phyloP scores from a whole-genome alignment of 345 rosid species.

The Melaleuca alternifolia region DNA sequence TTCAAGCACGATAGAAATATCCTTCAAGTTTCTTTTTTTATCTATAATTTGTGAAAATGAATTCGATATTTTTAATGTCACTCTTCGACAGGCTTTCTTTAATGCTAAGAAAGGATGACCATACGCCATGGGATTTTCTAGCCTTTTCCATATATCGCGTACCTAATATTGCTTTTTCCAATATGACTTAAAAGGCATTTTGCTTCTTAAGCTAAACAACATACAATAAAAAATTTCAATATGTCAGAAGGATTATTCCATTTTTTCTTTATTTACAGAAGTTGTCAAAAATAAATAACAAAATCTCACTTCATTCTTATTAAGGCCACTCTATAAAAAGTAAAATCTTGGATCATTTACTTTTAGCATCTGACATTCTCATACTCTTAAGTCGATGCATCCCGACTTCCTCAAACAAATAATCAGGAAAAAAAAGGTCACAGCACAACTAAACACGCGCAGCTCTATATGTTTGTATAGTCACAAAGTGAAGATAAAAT shows the following conservation, averaged over 20 bases:
- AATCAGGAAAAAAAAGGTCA: neutral
- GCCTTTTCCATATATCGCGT: neutral
- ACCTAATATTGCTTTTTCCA: neutral
- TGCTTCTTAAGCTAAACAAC: neutral
- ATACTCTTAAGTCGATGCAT: neutral
- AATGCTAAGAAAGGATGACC: neutral
- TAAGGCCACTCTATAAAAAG: neutral
- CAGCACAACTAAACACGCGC: neutral
- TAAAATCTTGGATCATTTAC: neutral
- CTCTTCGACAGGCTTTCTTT: neutral
- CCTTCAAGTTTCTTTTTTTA: neutral
- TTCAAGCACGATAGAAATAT: neutral
- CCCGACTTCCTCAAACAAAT: neutral
- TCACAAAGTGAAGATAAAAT: neutral
- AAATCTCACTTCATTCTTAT: neutral
- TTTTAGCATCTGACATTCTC: neutral
- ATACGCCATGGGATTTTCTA: no score
- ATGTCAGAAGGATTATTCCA: neutral
- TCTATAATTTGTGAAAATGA: neutral
- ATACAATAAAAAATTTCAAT: neutral
- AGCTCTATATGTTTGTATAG: neutral
- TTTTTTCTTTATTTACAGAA: neutral
- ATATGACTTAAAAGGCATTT: neutral
- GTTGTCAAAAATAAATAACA: neutral
- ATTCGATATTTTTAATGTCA: neutral